A percentile compares a stretch with the other conserved stretches of the same genome.
Conservation (phyloP, 2,329 filamentous ascomycete species). For the Penicillium occitanis region DNA sequence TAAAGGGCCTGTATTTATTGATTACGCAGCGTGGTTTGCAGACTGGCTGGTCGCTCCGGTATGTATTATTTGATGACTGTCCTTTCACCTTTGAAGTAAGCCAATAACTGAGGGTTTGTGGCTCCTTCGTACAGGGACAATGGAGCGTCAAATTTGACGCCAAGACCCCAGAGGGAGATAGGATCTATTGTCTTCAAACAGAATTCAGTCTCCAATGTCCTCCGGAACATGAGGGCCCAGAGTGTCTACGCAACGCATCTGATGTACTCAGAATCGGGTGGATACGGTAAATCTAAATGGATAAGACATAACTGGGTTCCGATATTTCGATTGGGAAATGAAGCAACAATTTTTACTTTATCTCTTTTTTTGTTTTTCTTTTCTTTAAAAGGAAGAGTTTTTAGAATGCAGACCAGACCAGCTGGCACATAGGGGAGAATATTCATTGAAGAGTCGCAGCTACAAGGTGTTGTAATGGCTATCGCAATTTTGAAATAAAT, state of each 20-base stretch:
- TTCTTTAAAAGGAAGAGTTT: neutral
- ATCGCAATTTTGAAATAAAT: neutral
- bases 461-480: neutral
- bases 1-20: constrained; percentile 15
- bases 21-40: constrained; percentile 10
- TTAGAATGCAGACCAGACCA: neutral
- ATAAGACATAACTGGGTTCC: neutral
- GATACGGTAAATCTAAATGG: neutral
- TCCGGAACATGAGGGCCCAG: constrained; percentile 10
- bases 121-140: constrained; percentile 5
- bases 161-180: constrained; percentile 10
- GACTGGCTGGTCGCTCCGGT: constrained; percentile 13
- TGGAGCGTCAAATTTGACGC: constrained; percentile 14
- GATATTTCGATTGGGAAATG: neutral
- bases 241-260: constrained; percentile 11
- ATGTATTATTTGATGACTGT: neutral
- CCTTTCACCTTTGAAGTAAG: neutral
- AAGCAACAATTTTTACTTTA: constrained; percentile 3
- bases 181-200: constrained; percentile 12
- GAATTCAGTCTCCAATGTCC: constrained; percentile 14
- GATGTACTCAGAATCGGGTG: constrained; percentile 11
- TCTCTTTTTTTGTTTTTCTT: neutral
- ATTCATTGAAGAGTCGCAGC: neutral
- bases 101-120: neutral
- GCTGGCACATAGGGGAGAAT: constrained; percentile 4